A percentile compares a stretch with the other conserved stretches of the same genome.
Evolutionary conservation across 2,329 filamentous ascomycete species (phyloP).

Genomic region (Tolypocladium pustulatum): DNA sequence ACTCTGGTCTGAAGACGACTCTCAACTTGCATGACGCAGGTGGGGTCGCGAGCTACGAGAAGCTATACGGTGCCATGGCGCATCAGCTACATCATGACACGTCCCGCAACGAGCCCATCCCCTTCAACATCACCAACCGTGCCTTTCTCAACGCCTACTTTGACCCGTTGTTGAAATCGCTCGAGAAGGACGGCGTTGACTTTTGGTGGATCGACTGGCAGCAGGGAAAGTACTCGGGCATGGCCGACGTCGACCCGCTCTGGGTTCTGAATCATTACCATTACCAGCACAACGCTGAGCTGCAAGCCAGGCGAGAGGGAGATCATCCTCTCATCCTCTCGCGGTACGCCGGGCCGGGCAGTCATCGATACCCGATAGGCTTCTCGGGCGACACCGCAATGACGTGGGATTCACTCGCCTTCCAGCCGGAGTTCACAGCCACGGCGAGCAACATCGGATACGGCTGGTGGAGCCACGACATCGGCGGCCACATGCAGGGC

Average conservation of each 20-base stretch:
- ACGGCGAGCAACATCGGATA: conserved; percentile 58
- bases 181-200: conserved; percentile 47
- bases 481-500: conserved; percentile 52
- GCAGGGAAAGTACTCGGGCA: conserved; percentile 43
- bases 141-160: conserved; percentile 49
- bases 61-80: conserved; percentile 44
- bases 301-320: conserved; percentile 21
- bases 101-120: conserved; percentile 34
- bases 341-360: conserved; percentile 50
- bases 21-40: conserved; percentile 54
- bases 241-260: conserved; percentile 49
- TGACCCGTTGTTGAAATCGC: conserved; percentile 40
- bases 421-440: conserved; percentile 58
- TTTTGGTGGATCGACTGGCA: conserved; percentile 65
- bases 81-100: conserved; percentile 40
- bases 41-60: conserved; percentile 45
- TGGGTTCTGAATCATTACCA: conserved; percentile 59
- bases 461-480: conserved; percentile 60
- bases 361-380: conserved; percentile 53
- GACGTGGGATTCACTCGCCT: conserved; percentile 49
- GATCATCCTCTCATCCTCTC: conserved; percentile 43
- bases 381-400: conserved; percentile 53
- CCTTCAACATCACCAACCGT: conserved; percentile 43
- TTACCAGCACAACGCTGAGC: conserved; percentile 39
- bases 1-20: conserved; percentile 40